Percentiles rank a stretch among this genome's conserved stretches.
These are phyloP conservation scores for Fraxinus dipetala DNA, from an alignment of 305 asterid species.

Conservation along the genomic window DNA sequence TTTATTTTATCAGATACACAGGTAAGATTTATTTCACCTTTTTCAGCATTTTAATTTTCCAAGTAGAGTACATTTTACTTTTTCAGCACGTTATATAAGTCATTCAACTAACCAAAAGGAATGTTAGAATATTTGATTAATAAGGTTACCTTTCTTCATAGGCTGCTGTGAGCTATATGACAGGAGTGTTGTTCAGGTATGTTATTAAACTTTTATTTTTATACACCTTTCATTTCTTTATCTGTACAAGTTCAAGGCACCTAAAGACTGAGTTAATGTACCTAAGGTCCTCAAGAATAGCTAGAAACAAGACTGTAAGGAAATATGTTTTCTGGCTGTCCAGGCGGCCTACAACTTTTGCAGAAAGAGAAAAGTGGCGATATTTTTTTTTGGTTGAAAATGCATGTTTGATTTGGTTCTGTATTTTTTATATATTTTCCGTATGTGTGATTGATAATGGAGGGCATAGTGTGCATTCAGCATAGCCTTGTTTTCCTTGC, in stretches of 20 bases:
- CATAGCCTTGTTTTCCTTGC: neutral
- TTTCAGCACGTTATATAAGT: neutral
- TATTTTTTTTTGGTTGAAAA: neutral
- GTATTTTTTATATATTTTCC: neutral
- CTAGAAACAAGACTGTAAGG: neutral
- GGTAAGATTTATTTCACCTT: neutral
- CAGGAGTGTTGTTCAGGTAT: constrained; percentile 81
- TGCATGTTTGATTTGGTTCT: neutral
- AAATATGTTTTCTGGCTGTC: neutral
- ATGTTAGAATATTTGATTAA: constrained; percentile 13
- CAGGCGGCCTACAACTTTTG: neutral
- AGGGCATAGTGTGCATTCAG: neutral
- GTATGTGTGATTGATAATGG: neutral
- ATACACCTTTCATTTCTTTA: constrained; percentile 1
- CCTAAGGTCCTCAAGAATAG: neutral
- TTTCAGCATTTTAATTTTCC: neutral
- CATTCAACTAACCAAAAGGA: neutral
- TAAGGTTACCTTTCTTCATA: constrained; percentile 31
- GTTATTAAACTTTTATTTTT: neutral
- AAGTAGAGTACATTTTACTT: neutral
- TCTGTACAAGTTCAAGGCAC: neutral
- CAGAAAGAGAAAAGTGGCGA: neutral
- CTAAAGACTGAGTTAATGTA: constrained; percentile 1
- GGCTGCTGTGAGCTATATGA: constrained; percentile 94
- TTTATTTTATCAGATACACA: neutral